phyloP scores from a whole-genome alignment of 2,329 filamentous ascomycete species.

The Colletotrichum nymphaeae region DNA sequence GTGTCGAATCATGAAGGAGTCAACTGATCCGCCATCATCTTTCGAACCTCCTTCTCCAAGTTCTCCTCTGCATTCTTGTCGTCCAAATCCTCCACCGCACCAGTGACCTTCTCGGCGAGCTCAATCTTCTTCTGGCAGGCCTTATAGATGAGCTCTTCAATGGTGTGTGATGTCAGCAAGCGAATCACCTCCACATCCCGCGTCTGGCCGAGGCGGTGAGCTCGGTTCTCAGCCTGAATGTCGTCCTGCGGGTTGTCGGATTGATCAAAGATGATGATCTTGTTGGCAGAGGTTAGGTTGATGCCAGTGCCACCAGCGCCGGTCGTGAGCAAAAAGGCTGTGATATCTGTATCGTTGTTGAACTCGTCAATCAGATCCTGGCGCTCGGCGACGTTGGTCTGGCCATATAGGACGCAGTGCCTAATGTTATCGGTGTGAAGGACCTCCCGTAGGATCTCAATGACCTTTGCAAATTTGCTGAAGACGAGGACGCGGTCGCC shows the following conservation, averaged over 20 bases:
- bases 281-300: constrained; percentile 95
- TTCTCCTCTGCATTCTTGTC: constrained; percentile 46
- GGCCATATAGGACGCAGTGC: constrained; percentile 89
- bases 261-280: constrained; percentile 96
- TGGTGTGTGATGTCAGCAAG: constrained; percentile 82
- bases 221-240: constrained; percentile 97
- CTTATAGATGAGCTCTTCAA: constrained; percentile 93
- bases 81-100: constrained; percentile 46
- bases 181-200: constrained; percentile 90
- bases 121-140: constrained; percentile 94
- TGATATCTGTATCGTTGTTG: constrained; percentile 78
- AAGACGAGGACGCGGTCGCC: constrained; percentile 93
- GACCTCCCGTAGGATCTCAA: constrained; percentile 89
- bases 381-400: constrained; percentile 82
- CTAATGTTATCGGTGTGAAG: constrained; percentile 78
- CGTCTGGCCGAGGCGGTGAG: constrained; percentile 93
- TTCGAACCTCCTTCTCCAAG: constrained; percentile 56
- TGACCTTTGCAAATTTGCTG: constrained; percentile 90
- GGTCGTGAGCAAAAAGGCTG: constrained; percentile 92
- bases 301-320: constrained; percentile 97
- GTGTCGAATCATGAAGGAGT: constrained; percentile 47
- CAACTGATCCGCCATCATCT: constrained; percentile 54
- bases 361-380: constrained; percentile 92
- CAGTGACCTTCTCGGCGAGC: constrained; percentile 75
- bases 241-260: constrained; percentile 99